Base-by-base conservation (phyloP, 352 stramenopile genomes). In the Pythium brassicae region DNA sequence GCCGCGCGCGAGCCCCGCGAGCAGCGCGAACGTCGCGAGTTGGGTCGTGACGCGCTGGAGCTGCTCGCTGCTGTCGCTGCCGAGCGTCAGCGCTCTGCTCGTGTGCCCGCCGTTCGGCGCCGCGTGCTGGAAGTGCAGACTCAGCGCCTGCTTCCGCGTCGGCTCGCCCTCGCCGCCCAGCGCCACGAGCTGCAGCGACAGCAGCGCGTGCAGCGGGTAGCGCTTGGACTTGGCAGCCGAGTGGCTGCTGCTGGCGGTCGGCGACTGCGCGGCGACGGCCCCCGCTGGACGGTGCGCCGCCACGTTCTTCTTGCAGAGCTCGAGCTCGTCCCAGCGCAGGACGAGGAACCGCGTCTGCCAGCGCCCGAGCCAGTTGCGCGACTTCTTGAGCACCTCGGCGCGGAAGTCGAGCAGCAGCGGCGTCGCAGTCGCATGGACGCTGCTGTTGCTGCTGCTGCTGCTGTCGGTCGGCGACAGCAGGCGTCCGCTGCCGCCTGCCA, bases 341-440 rank as follows among this genome's bases (percentile, higher is more conserved):
- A 76, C 55, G 42, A 87, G 27, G 10, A 74, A 67, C 0, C 75
- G 65, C 12, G 67, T 65, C 20, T 76, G 71, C 77, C 80, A 86
- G 3, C 79, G 66, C 22, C 73, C 76, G 26, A 88, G 63, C 79
- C 79, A 90, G 54, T 74, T 81, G 22, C 82, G 72, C 34, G 71
- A 85, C 32, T 87, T 88, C 61, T 88, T 87, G 27, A 78, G 39
- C 26, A 90, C 74, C 19, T 90, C 71, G 0, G 63, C 50, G 14
- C 70, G 59, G 45, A 83, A 87, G 20, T 84, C 74, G 6, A 51
- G 47, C 42, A 83, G 56, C 25, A 86, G 46, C 0, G 68, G 57
- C 1, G 63, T 57, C n/a, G 22, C 20, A 10, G 27, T n/a, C 12
- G 26, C 37, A 14, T n/a, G 10, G 44, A 19, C 59, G 29, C 68